Evolutionary conservation across 2,329 filamentous ascomycete species (phyloP), one percentile per base, ranked within the genome.

Genomic region (Aspergillus melleus): DNA sequence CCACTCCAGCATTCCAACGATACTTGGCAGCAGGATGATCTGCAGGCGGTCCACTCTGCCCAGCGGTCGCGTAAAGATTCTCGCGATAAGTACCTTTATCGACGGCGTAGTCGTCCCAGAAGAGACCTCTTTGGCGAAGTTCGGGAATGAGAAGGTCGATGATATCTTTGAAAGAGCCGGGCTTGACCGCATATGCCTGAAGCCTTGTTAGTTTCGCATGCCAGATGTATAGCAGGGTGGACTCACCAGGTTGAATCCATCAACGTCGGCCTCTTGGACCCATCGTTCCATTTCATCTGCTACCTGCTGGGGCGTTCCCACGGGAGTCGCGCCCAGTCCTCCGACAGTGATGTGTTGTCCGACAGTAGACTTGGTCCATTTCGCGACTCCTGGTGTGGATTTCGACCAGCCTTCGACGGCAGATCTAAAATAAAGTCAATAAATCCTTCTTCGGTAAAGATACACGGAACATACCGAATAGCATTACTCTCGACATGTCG

Each of bases 161-260:
- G 12, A 90, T 85, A 64, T 90, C 88, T 60, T 86, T 83, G 74
- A 90, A 90, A 0, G 86, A 87, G 58, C 85, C 83, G 0, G 88
- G 88, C 66, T 88, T 87, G n/a, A 89, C 75, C 0, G 86, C 84
- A 63, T 90, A 90, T 1, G 85, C 85, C 80, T 83, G 52, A 10
- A 19, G 22, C 29, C 8, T 26, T 29, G 42, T 53, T 68, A 71
- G 76, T 74, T 46, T 9, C 1, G 1, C 1, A 3, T 12, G 10
- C 24, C 11, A 14, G n/a, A 8, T 12, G 32, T 9, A 44, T 10
- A 5, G 14, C 8, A 1, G 0, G 5, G 11, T 29, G 2, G 14
- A n/a, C 84, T 77, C 70, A 87, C 87, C 71, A 91, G 82, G 69
- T 92, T 92, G 74, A 92, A 92, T 0, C 89, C 89, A 68, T 91